Conservation (phyloP, 2,329 filamentous ascomycete species). For the Pseudocercospora pini-densiflorae region DNA sequence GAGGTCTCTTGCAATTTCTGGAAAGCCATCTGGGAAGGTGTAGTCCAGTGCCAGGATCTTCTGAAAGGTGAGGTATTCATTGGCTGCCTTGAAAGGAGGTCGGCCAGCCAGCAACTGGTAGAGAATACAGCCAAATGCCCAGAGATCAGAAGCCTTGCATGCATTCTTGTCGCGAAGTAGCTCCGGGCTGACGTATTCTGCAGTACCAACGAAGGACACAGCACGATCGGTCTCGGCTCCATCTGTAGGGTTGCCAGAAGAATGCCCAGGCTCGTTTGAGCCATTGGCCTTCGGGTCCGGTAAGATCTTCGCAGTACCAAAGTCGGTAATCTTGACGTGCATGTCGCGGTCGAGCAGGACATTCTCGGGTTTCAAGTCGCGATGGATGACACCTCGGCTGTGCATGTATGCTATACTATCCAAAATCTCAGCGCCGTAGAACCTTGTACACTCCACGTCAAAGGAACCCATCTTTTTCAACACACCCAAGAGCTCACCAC, state of each 20-base stretch:
- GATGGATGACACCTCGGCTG: slow-evolving; percentile 90
- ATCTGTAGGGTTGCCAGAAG: slow-evolving; percentile 57
- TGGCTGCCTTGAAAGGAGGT: slow-evolving; percentile 93
- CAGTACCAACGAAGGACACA: slow-evolving; percentile 95
- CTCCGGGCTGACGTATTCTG: slow-evolving; percentile 97
- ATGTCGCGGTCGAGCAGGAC: slow-evolving; percentile 93
- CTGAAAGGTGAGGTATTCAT: slow-evolving; percentile 97
- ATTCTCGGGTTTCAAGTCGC: slow-evolving; percentile 96
- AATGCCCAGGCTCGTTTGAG: slow-evolving; percentile 31
- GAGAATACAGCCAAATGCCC: slow-evolving; percentile 98
- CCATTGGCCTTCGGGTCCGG: slow-evolving; percentile 54
- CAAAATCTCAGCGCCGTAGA: slow-evolving; percentile 94
- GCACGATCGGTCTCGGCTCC: slow-evolving; percentile 72
- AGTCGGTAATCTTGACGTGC: slow-evolving; percentile 99
- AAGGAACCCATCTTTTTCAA: slow-evolving; percentile 95
- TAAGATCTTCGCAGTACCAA: slow-evolving; percentile 95
- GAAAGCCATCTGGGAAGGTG: slow-evolving; percentile 88
- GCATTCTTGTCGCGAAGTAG: slow-evolving; percentile 96
- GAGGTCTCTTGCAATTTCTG: slow-evolving; percentile 80
- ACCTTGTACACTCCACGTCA: slow-evolving; percentile 89
- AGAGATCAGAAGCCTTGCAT: slow-evolving; percentile 96
- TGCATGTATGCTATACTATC: slow-evolving; percentile 99
- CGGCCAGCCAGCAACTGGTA: slow-evolving; percentile 96
- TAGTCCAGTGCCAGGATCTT: slow-evolving; percentile 97
- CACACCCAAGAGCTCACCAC: slow-evolving; percentile 88